Evolutionary conservation across 2,329 filamentous ascomycete species (phyloP).

Genomic region (Sporothrix variecibatus): DNA sequence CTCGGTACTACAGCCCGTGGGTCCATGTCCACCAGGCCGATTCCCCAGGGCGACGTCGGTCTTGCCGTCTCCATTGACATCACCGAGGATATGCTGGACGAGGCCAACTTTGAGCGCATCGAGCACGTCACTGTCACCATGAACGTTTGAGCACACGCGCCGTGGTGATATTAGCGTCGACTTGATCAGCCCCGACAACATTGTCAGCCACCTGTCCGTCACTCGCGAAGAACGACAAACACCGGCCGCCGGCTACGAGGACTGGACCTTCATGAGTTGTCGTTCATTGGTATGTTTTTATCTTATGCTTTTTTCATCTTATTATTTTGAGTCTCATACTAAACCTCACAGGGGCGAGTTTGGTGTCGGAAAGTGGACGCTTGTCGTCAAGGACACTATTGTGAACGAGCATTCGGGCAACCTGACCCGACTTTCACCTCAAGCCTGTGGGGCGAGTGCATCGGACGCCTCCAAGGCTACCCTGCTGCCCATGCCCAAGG

Average conservation of each 20-base stretch:
- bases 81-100: slow-evolving; percentile 74
- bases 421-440: slow-evolving; percentile 88
- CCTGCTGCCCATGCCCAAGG: slow-evolving; percentile 77
- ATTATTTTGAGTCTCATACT: slow-evolving; percentile 32
- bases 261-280: slow-evolving; percentile 99
- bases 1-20: slow-evolving; percentile 94
- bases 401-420: slow-evolving; percentile 75
- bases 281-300: slow-evolving; percentile 78
- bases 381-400: slow-evolving; percentile 82
- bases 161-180: slow-evolving; percentile 93
- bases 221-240: slow-evolving; percentile 69
- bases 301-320: not conserved
- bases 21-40: slow-evolving; percentile 79
- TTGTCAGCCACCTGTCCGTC: slow-evolving; percentile 82
- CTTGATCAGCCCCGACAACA: slow-evolving; percentile 76
- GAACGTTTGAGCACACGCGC: slow-evolving; percentile 87
- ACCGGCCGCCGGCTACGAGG: slow-evolving; percentile 70
- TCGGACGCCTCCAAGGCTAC: slow-evolving; percentile 74
- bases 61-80: slow-evolving; percentile 80
- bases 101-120: slow-evolving; percentile 79
- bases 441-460: slow-evolving; percentile 90
- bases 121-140: slow-evolving; percentile 98
- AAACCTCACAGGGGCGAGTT: slow-evolving; percentile 71
- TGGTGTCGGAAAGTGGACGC: slow-evolving; percentile 85
- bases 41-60: slow-evolving; percentile 83